Evolutionary conservation across 495 filamentous ascomycete species (phyloP), one percentile per base, ranked within the genome.

Genomic region (Aspergillus asperescens): DNA sequence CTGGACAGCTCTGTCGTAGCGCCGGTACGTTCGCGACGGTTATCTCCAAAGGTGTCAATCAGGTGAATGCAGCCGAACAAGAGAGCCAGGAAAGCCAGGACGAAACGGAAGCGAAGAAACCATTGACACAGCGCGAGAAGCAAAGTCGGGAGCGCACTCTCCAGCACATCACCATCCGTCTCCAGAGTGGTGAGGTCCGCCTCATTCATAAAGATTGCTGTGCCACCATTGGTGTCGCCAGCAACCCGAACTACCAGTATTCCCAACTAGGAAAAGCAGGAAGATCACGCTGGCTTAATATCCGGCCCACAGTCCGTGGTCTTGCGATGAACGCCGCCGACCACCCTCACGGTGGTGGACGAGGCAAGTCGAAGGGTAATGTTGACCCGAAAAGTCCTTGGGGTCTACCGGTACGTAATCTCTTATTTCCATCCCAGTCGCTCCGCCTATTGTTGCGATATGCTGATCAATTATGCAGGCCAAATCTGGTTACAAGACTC

Each of bases 341-440:
- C 59, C 93, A 98, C 81, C 91, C 93, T 59, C 93, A 98, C 71
- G 93, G 93, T 80, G 93, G 93, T 85, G 93, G 93, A 66, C 80
- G 94, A 75, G 93, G 93, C 66, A 98, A 98, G 76, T 95, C 89
- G 20, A 97, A 98, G 86, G 91, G 93, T 78, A 97, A 97, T 68
- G 80, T 88, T 50, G 75, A 93, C 65, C 91, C 94, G 38, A 88
- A 90, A 65, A 95, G 89, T 74, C 90, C 90, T 53, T 98, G 93
- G 93, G 94, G 94, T 61, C 84, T 81, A 65, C 90, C 89, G 71
- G 90, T 95, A 86, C 68, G 88, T 81, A 29, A 63, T 31, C 31
- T 48, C 51, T 41, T 23, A 31, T 57, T 13, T 16, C 50, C 35
- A 32, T 54, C 9, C 38, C 3, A 32, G 3, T 18, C n/a, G 10